Evolutionary conservation across 768 basidiomycete genomes (phyloP).

Genomic region (Ramaria sp.): DNA sequence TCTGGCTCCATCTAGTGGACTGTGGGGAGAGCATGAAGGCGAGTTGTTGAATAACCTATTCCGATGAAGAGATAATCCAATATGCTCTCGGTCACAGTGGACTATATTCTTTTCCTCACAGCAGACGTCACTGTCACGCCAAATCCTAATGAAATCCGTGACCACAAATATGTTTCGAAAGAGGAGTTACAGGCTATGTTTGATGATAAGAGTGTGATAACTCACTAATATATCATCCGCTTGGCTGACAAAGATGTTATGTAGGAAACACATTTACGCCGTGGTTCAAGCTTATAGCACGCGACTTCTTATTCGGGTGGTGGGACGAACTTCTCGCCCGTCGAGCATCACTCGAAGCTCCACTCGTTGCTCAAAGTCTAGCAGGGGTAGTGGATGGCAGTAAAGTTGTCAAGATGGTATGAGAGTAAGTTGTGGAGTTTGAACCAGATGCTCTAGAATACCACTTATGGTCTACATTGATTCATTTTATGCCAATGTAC

Average conservation of each 20-base stretch:
- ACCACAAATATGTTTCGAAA: slow-evolving; percentile 85
- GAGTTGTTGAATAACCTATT: slow-evolving; percentile 13
- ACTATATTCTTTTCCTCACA: slow-evolving; percentile 94
- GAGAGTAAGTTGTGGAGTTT: background rate
- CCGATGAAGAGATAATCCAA: background rate
- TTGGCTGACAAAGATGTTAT: slow-evolving; percentile 34
- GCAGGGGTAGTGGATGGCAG: slow-evolving; percentile 58
- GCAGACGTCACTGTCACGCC: slow-evolving; percentile 73
- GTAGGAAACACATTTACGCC: slow-evolving; percentile 80
- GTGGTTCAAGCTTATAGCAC: slow-evolving; percentile 98
- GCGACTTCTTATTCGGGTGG: slow-evolving; percentile 96
- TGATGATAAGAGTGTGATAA: slow-evolving; percentile 47
- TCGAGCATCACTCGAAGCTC: slow-evolving; percentile 18
- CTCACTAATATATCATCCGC: background rate
- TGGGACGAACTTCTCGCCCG: slow-evolving; percentile 84
- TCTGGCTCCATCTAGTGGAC: slow-evolving; percentile 81
- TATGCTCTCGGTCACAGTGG: slow-evolving; percentile 46
- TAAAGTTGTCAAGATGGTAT: slow-evolving; percentile 61
- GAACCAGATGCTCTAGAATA: background rate
- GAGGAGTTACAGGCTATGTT: slow-evolving; percentile 89
- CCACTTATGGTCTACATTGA: too few species aligned
- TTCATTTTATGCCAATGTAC: too few species aligned
- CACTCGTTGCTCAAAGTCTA: slow-evolving; percentile 43
- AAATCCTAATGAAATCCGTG: slow-evolving; percentile 87
- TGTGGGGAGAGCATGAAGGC: slow-evolving; percentile 99